phyloP scores from a whole-genome alignment of 2,329 filamentous ascomycete genomes.

The Aspergillus fructus region DNA sequence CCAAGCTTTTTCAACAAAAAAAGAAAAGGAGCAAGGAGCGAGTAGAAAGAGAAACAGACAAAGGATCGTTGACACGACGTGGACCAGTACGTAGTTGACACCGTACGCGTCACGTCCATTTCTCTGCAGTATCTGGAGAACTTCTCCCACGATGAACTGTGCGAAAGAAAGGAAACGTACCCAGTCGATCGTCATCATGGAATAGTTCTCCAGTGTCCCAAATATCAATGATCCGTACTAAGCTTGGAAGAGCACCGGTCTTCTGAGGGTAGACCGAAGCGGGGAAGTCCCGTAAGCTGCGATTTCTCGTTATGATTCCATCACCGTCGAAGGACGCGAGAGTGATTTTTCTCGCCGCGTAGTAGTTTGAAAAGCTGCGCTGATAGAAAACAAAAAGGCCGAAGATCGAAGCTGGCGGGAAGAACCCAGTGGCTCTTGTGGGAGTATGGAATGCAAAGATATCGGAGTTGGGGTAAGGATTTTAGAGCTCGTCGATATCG shows the following conservation, averaged over 20 bases:
- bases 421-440: slow-evolving; percentile 28
- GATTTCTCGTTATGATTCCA: slow-evolving; percentile 11
- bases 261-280: slow-evolving; percentile 14
- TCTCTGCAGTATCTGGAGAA: slow-evolving; percentile 29
- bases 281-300: slow-evolving; percentile 14
- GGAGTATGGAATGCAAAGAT: slow-evolving; percentile 31
- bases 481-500: slow-evolving; percentile 93
- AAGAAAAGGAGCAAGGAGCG: slow-evolving; percentile 24
- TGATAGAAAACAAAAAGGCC: slow-evolving; percentile 22
- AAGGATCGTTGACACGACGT: slow-evolving; percentile 25
- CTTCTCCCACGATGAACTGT: slow-evolving; percentile 18
- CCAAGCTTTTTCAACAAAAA: slow-evolving; percentile 18
- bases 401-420: slow-evolving; percentile 17
- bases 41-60: slow-evolving; percentile 29
- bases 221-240: slow-evolving; percentile 31
- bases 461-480: slow-evolving; percentile 22
- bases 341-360: slow-evolving; percentile 3
- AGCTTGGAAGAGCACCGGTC: slow-evolving; percentile 18
- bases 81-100: slow-evolving; percentile 25
- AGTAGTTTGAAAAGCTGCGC: slow-evolving; percentile 8
- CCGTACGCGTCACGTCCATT: slow-evolving; percentile 29
- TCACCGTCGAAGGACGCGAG: slow-evolving; percentile 1
- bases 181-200: slow-evolving; percentile 16
- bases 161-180: slow-evolving; percentile 1
- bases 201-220: slow-evolving; percentile 7